Base-by-base conservation (phyloP, 73 alveolate genomes). In the Symbiodinium natans region DNA sequence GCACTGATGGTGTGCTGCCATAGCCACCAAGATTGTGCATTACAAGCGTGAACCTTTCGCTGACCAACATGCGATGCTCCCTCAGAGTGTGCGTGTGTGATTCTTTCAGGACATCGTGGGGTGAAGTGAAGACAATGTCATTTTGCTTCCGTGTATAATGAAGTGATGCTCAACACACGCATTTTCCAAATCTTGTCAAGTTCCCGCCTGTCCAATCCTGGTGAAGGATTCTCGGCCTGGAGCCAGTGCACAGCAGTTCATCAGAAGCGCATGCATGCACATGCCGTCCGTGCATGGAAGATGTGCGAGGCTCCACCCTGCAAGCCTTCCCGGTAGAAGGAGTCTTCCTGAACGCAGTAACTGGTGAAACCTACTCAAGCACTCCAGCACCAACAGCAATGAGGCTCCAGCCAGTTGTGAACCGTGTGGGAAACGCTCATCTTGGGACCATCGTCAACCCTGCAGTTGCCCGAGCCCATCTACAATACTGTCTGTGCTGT, bases 351-450 rank as follows among this genome's bases (percentile, higher is more conserved):
- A 21, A n/a, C n/a, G n/a, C n/a, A n/a, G n/a, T 36, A 3, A 56
- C 75, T 56, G 31, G 0, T 56, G 75, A 56, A 21, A 56, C 27
- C 1, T 56, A 21, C 75, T 56, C 46, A 68, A 19, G 29, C 27
- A 10, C 68, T 39, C 38, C 23, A 31, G 41, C 29, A 82, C 43
- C 36, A 19, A 41, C 75, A 33, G 36, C 31, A 19, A 15, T 87
- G 85, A 59, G 94, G 83, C 41, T 41, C 63, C 10, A 23, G 52
- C 95, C 95, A 89, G 34, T 68, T 89, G 73, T 89, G 95, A 36
- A 89, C 95, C 9, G 95, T 68, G 86, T 89, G 95, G 25, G 95
- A 89, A 5, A 89, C 95, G 75, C 95, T 89, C 86, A 89, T 89
- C 74, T 89, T 89, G 40, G 95, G 95, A 9, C 87, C 95, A 36